Evolutionary conservation across 345 rosid species (phyloP), one percentile per base, ranked within the genome.

Genomic region (Rhodomyrtus tomentosa): DNA sequence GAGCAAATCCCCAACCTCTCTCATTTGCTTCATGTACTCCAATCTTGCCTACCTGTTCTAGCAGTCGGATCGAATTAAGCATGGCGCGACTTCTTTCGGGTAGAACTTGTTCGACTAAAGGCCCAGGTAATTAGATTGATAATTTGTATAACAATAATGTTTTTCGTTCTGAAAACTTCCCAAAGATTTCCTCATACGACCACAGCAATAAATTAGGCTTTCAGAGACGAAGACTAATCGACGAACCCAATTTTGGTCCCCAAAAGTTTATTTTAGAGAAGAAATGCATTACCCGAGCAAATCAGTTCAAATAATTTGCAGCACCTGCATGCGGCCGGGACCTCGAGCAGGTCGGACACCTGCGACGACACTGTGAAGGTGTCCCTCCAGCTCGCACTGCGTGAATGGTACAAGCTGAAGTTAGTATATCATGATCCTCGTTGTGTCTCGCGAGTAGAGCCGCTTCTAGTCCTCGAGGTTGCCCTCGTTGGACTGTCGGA

Each of bases 381-480:
- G 15, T 89, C 89, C 58, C 87, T 87, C 89, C 91, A 89, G 40
- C 86, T 84, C 5, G 88, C 88, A 10, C 52, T 56, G 9, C 58
- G 74, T 11, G 89, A 55, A 22, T 68, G 72, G 16, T 55, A 84
- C 82, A 88, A 53, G 79, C 85, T 86, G 55, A 85, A 85, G 42
- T 87, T 87, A 74, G 50, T 74, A 83, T 11, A 56, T 29, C 55
- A 53, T 22, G 10, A 42, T 10, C 55, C 50, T 55, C 14, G 18
- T 32, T 42, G 24, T 5, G 14, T 81, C 85, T 22, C 83, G 82
- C 3, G 87, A 38, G 52, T 48, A 74, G 20, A 68, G 50, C 10
- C 21, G 9, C 54, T 85, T 73, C 87, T 85, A 82, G n/a, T 36
- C 25, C 48, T 82, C 38, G 10, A 29, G 11, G 72, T 82, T 79